phyloP scores from a whole-genome alignment of 306 rosid species.

The Chamaecrista fasciculata region DNA sequence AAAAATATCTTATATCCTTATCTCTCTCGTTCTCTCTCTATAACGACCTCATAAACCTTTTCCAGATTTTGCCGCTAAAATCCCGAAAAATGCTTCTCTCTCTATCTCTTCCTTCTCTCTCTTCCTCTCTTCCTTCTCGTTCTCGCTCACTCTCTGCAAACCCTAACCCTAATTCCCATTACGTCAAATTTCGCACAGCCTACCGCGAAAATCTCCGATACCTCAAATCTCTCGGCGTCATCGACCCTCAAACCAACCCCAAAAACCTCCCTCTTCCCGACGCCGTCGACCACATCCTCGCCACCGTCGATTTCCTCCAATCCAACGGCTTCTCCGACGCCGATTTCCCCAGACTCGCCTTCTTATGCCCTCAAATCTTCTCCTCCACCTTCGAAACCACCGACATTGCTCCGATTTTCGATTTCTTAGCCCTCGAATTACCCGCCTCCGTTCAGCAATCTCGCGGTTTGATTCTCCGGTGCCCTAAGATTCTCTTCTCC shows the following conservation, averaged over 20 bases:
- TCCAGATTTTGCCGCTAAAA: background rate
- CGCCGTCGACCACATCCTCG: constrained; percentile 49
- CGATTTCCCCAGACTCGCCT: constrained; percentile 60
- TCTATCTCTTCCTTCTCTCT: constrained; percentile 7
- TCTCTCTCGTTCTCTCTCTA: background rate
- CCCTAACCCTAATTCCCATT: constrained; percentile 19
- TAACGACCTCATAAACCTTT: background rate
- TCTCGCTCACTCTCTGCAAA: background rate
- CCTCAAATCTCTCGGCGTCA: constrained; percentile 59
- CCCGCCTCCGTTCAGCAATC: constrained; percentile 42
- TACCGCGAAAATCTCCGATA: constrained; percentile 74
- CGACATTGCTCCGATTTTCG: constrained; percentile 52
- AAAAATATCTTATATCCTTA: background rate
- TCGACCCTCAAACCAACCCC: constrained; percentile 49
- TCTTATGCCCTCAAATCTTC: constrained; percentile 60
- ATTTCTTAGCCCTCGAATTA: constrained; percentile 49
- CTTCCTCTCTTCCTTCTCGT: constrained; percentile 12
- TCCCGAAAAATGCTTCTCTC: constrained; percentile 26
- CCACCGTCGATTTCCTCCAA: constrained; percentile 60
- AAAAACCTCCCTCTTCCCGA: constrained; percentile 55
- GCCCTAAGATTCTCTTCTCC: constrained; percentile 65
- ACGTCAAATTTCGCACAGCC: constrained; percentile 69
- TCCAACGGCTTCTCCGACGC: constrained; percentile 74
- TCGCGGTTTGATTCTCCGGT: constrained; percentile 55
- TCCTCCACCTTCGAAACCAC: constrained; percentile 41